Conservation (phyloP, 2,329 filamentous ascomycete species). For the Teratosphaeria zuluensis region DNA sequence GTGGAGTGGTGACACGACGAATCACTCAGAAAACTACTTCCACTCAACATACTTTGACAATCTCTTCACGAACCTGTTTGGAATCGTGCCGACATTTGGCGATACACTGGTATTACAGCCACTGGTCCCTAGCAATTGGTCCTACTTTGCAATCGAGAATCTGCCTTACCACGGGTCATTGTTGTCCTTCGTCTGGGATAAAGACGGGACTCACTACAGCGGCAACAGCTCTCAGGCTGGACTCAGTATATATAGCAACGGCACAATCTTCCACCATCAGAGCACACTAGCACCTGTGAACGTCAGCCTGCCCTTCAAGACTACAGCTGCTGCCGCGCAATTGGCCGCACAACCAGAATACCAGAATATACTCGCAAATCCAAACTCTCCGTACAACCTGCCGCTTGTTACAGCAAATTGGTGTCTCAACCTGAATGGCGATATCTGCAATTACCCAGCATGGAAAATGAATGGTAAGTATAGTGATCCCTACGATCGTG, state of each 20-base stretch:
- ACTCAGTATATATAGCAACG: slow-evolving; percentile 31
- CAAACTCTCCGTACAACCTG: slow-evolving; percentile 19
- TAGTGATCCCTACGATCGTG: too few relatives aligned
- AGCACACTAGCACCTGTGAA: slow-evolving; percentile 8
- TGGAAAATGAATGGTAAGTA: slow-evolving; percentile 24
- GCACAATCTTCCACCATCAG: slow-evolving; percentile 21
- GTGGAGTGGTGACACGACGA: slow-evolving; percentile 29
- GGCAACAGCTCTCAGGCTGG: slow-evolving; percentile 14
- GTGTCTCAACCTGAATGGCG: slow-evolving; percentile 19
- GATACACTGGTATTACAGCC: slow-evolving; percentile 31
- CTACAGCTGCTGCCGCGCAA: slow-evolving; percentile 6
- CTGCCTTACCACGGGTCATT: slow-evolving; percentile 35
- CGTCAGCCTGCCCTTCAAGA: slow-evolving; percentile 13
- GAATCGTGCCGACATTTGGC: slow-evolving; percentile 31
- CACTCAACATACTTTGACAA: slow-evolving; percentile 39
- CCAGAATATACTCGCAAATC: slow-evolving; percentile 37
- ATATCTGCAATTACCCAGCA: slow-evolving; percentile 20
- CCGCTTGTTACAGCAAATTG: slow-evolving; percentile 29
- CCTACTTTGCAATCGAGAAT: slow-evolving; percentile 36
- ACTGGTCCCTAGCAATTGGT: slow-evolving; percentile 27
- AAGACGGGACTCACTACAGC: slow-evolving; percentile 29
- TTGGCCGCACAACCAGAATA: slow-evolving; percentile 13
- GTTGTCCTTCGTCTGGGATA: slow-evolving; percentile 34
- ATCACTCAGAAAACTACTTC: slow-evolving; percentile 36
- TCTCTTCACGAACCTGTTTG: slow-evolving; percentile 35